A percentile compares a stretch with the other conserved stretches of the same genome.
phyloP scores from a whole-genome alignment of 768 basidiomycete genomes.

The Leccinum subgranulosum region DNA sequence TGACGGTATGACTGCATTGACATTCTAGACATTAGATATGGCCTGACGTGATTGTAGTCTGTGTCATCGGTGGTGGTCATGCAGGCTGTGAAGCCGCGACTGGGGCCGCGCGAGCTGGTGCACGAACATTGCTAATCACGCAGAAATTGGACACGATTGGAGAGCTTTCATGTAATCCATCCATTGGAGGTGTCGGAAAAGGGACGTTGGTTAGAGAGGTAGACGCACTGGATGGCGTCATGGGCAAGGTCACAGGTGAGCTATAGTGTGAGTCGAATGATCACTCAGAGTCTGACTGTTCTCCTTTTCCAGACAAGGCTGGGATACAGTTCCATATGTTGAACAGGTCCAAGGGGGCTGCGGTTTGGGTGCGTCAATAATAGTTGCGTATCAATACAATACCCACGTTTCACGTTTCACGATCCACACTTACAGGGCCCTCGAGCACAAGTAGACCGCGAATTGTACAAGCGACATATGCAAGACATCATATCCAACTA shows the following conservation, averaged over 20 bases:
- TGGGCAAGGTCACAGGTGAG: constrained; percentile 78
- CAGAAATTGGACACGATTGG: constrained; percentile 81
- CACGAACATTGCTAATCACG: constrained; percentile 76
- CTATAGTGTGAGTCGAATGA: neutral
- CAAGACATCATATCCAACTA: constrained; percentile 65
- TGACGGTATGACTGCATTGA: constrained; percentile 19
- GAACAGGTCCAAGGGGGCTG: constrained; percentile 82
- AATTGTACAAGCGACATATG: constrained; percentile 80
- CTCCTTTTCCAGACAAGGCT: constrained; percentile 61
- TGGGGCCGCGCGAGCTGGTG: constrained; percentile 80
- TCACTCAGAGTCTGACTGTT: neutral
- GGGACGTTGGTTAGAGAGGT: constrained; percentile 89
- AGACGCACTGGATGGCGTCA: constrained; percentile 86
- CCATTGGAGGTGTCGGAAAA: constrained; percentile 89
- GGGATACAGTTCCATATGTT: constrained; percentile 88
- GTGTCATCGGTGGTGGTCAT: constrained; percentile 89
- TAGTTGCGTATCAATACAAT: no score
- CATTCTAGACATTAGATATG: constrained; percentile 17
- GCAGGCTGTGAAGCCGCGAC: constrained; percentile 92
- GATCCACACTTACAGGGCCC: constrained; percentile 59
- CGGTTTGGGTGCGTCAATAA: constrained; percentile 73
- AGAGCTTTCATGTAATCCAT: constrained; percentile 87
- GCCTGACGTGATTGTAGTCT: constrained; percentile 53
- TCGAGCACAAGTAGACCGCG: constrained; percentile 85
- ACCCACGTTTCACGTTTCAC: neutral